Evolutionary conservation across 2,329 filamentous ascomycete genomes (phyloP), one percentile per base, ranked within the genome.

Genomic region (Metarhizium rileyi): DNA sequence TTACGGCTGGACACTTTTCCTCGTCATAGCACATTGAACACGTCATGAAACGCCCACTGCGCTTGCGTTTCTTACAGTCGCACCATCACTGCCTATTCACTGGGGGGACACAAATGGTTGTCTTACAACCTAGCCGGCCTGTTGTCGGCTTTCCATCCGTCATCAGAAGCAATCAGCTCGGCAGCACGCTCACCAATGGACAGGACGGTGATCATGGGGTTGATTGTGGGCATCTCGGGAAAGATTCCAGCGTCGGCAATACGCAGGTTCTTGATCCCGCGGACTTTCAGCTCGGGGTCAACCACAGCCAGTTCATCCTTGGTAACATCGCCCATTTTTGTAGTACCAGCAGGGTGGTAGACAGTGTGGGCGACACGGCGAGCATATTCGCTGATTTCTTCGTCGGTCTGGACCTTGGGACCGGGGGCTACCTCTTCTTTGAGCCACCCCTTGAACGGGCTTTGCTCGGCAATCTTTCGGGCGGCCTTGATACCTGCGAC

Each of bases 191-290:
- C 90, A 7, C 87, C 90, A 59, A 94, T 80, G 48, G 81, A 84
- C 62, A 95, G 68, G 5, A 95, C 89, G 1, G 89, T 95, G 62
- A 95, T 72, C 90, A 95, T 93, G 52, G 87, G 89, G 72, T 95
- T 95, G 65, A 93, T 85, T 48, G 79, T 86, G 43, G 86, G 77
- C 81, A 95, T 94, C 53, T 86, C 86, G 0, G 89, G 90, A 74
- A 95, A 95, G 46, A 95, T 80, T 60, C 89, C 87, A 0, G 89
- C 89, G 66, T 95, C 89, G 1, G 87, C 87, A 57, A 95, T 88
- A 51, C 89, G 78, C 51, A 94, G 68, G 27, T 80, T 81, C 71
- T 81, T 80, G 55, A 94, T 68, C 0, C 87, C 88, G 26, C 81
- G 75, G 27, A 95, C 73, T 70, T 79, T 84, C 54, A 95, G 69